A percentile compares a stretch with the other conserved stretches of the same genome.
Evolutionary conservation across 352 stramenopile species (phyloP).

Genomic region (Globisporangium yorkense): DNA sequence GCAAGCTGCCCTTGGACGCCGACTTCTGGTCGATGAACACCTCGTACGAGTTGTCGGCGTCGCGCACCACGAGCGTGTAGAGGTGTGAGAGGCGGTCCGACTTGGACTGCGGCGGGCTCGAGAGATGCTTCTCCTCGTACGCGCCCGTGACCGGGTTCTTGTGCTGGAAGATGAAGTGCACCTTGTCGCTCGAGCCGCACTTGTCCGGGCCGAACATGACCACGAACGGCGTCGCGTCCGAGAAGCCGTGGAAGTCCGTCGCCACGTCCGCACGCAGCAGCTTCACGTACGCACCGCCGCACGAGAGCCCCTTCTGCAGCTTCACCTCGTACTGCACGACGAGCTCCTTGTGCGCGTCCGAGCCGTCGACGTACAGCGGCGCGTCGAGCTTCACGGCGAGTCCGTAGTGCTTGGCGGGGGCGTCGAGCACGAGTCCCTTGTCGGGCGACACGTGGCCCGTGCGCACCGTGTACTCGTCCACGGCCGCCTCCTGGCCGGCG

Average conservation of each 20-base stretch:
- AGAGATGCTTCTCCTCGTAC: slow-evolving; percentile 94
- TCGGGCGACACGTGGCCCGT: slow-evolving; percentile 51
- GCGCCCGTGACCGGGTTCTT: slow-evolving; percentile 88
- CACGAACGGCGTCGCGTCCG: slow-evolving; percentile 85
- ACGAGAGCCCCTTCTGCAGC: slow-evolving; percentile 87
- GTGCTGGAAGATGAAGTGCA: slow-evolving; percentile 95
- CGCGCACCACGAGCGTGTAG: slow-evolving; percentile 89
- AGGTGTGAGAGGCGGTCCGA: slow-evolving; percentile 86
- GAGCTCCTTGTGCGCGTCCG: slow-evolving; percentile 68
- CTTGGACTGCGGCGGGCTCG: slow-evolving; percentile 67
- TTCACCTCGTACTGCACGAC: slow-evolving; percentile 95
- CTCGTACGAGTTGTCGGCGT: slow-evolving; percentile 87
- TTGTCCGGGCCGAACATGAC: slow-evolving; percentile 97
- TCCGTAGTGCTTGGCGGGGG: slow-evolving; percentile 71
- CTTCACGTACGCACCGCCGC: slow-evolving; percentile 93
- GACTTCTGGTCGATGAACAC: slow-evolving; percentile 88
- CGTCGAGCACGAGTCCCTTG: slow-evolving; percentile 66
- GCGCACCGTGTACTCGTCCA: slow-evolving; percentile 60
- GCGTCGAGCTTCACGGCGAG: slow-evolving; percentile 67
- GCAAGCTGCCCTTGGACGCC: slow-evolving; percentile 75
- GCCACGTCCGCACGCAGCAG: slow-evolving; percentile 67
- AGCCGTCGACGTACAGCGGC: slow-evolving; percentile 63
- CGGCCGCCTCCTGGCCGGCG: slow-evolving; percentile 50
- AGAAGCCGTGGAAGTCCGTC: slow-evolving; percentile 57
- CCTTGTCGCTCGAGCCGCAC: slow-evolving; percentile 91